Evolutionary conservation across 192 early-diverging fungal species (phyloP).

Genomic region (Neocallimastix lanati): DNA sequence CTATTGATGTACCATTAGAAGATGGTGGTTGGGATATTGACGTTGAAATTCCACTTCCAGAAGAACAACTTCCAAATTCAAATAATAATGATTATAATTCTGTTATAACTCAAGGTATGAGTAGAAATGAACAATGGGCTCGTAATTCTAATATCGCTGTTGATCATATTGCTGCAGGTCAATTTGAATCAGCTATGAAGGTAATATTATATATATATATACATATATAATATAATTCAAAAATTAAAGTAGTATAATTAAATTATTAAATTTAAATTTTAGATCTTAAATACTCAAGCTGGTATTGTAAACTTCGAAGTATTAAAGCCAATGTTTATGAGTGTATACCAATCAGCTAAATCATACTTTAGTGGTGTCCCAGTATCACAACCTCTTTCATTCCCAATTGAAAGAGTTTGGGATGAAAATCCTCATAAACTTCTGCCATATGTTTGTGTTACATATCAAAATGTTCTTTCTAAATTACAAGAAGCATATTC

Average conservation of each 20-base stretch:
- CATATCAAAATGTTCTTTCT: constrained; percentile 30
- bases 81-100: constrained; percentile 40
- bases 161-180: constrained; percentile 88
- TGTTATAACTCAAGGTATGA: constrained; percentile 48
- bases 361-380: constrained; percentile 44
- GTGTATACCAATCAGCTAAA: constrained; percentile 61
- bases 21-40: constrained; percentile 77
- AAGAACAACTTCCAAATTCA: constrained; percentile 28
- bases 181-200: constrained; percentile 89
- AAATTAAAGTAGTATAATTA: too few relatives aligned
- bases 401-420: constrained; percentile 50
- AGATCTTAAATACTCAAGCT: constrained; percentile 74
- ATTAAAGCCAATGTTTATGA: constrained; percentile 71
- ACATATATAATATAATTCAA: too few relatives aligned
- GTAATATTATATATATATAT: too few relatives aligned
- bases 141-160: constrained; percentile 71
- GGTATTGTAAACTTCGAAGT: constrained; percentile 84
- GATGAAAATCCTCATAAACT: constrained; percentile 22
- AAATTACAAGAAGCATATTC: constrained; percentile 75
- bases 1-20: constrained; percentile 12
- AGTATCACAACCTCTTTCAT: constrained; percentile 31
- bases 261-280: too few relatives aligned
- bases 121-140: constrained; percentile 54
- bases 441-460: constrained; percentile 41
- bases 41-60: constrained; percentile 48